These are phyloP conservation scores for Viridothelium virens DNA, from an alignment of 495 filamentous ascomycete species.

Conservation along the genomic window DNA sequence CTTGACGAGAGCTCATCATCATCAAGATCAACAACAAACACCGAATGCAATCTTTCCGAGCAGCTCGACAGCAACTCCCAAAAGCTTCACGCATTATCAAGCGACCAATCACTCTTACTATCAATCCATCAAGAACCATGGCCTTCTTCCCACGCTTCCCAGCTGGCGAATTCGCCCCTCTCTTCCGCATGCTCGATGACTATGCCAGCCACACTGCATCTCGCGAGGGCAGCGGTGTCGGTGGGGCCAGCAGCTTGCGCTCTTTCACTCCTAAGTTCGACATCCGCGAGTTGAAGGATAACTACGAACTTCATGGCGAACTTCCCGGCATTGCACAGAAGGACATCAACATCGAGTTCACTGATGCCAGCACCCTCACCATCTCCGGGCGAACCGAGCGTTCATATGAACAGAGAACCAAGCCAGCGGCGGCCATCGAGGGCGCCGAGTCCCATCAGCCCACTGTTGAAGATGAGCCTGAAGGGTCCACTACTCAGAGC, in stretches of 20 bases:
- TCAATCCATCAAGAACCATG: conserved; percentile 43
- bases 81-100: conserved; percentile 21
- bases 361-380: conserved; percentile 65
- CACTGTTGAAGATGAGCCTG: conserved; percentile 34
- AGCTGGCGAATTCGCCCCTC: conserved; percentile 49
- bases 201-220: conserved; percentile 49
- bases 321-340: conserved; percentile 74
- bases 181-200: conserved; percentile 73
- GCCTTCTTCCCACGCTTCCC: conserved; percentile 54
- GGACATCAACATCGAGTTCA: conserved; percentile 76
- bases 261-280: conserved; percentile 74
- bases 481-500: conserved; percentile 27
- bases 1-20: background rate
- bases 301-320: conserved; percentile 81
- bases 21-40: background rate
- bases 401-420: conserved; percentile 36
- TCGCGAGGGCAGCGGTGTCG: conserved; percentile 21
- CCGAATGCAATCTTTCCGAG: conserved; percentile 13
- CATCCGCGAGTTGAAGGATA: conserved; percentile 56
- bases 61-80: conserved; percentile 19
- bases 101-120: conserved; percentile 10
- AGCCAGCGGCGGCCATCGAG: conserved; percentile 33
- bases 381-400: conserved; percentile 62
- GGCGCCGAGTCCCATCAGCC: conserved; percentile 6
- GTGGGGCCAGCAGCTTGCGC: conserved; percentile 25